Evolutionary conservation across 2,329 filamentous ascomycete genomes (phyloP).

Genomic region (Cordyceps fumosorosea): DNA sequence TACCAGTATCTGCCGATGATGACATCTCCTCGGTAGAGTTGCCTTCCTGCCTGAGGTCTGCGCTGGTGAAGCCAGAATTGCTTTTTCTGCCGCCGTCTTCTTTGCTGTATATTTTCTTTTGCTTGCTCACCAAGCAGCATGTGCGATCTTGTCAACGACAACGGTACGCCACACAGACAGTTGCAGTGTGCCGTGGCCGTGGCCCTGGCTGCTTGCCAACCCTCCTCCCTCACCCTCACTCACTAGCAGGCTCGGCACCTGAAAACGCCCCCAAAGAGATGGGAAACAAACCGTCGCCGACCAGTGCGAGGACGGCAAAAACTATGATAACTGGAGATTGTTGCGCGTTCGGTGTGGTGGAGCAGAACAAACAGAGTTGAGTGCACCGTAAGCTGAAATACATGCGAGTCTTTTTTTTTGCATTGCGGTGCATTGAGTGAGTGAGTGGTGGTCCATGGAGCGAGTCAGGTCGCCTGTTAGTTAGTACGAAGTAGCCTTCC

Average conservation of each 20-base stretch:
- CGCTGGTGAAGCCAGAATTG: neutral
- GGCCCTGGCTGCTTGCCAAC: too few relatives aligned
- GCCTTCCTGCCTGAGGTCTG: neutral
- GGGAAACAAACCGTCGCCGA: neutral
- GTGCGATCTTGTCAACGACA: neutral
- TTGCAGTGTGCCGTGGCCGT: neutral
- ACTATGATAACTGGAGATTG: conserved; percentile 5
- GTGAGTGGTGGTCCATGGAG: neutral
- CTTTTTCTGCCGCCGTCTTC: neutral
- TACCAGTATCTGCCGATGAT: neutral
- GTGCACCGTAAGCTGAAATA: neutral
- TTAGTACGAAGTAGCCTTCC: neutral
- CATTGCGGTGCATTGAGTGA: neutral
- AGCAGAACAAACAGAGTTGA: neutral
- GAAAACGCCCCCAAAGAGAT: neutral
- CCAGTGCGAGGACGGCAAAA: neutral
- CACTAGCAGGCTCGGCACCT: conserved; percentile 1
- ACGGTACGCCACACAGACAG: neutral
- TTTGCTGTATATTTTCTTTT: neutral
- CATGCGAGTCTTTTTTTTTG: neutral
- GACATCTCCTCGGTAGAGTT: neutral
- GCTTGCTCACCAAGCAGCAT: neutral
- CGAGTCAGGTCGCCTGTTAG: neutral
- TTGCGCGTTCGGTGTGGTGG: neutral
- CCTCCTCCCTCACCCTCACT: neutral